Base-by-base conservation (phyloP, 352 stramenopile genomes). In the Phytophthora sp. region DNA sequence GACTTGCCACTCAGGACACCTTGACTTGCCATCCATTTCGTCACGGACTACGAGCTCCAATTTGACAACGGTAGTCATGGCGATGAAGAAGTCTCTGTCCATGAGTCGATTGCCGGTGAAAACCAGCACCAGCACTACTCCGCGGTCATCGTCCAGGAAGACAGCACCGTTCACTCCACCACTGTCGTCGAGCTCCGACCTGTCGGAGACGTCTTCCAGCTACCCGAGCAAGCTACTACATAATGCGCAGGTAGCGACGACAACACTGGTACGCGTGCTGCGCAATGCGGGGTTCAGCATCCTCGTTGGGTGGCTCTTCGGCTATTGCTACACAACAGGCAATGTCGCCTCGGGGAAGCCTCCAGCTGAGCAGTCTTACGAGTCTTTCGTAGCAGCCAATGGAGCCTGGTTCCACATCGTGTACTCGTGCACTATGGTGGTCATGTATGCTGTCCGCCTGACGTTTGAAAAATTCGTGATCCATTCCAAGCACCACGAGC, bases 231-330 rank as follows among this genome's bases (percentile, higher is more conserved):
- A n/a, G n/a, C n/a, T n/a, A 18, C 35, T 42, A 5, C 35, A 11
- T 11, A 42, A 15, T 9, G 35, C 35, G 35, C 20, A 24, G n/a
- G 23, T 18, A 9, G 27, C 27, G 13, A 18, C 28, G 2, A 15
- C 12, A 20, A 55, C 55, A 24, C 44, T 56, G 7, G 15, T 24
- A 20, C 39, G 27, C 20, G 56, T 58, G 27, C 35, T 65, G 11
- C 56, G 45, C 38, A 61, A 61, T 11, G 27, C 53, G 5, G 24
- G 15, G 6, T 43, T 53, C 21, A 53, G 53, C 12, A 53, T 52
- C 10, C 20, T 35, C 2, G 41, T 46, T 12, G 41, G 41, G 9
- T 61, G 54, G 42, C 4, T 63, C 8, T 63, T 48, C 13, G 44
- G 21, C 4, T 55, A 41, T 9, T 49, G 21, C 34, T 63, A 42